phyloP scores from a whole-genome alignment of 2,329 filamentous ascomycete species.

The Xylariaceae sp. region DNA sequence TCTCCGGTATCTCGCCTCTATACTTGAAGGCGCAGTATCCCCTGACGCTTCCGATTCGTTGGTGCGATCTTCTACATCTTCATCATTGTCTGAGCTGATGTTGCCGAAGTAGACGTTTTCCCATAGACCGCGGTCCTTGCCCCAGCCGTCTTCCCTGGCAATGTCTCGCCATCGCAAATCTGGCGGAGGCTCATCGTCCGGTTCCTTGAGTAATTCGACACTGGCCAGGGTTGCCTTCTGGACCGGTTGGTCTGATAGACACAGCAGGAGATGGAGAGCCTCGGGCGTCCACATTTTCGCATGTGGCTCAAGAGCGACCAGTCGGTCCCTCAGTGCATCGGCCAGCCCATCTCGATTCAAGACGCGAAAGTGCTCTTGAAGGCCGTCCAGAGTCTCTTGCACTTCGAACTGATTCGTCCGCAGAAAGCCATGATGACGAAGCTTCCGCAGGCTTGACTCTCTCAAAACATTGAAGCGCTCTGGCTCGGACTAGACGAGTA shows the following conservation, averaged over 20 bases:
- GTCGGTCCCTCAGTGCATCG: slow-evolving; percentile 53
- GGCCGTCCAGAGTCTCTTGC: slow-evolving; percentile 53
- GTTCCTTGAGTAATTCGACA: slow-evolving; percentile 46
- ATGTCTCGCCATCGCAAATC: slow-evolving; percentile 73
- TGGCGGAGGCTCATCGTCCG: slow-evolving; percentile 35
- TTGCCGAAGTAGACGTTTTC: slow-evolving; percentile 56
- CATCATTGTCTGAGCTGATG: slow-evolving; percentile 58
- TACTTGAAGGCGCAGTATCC: slow-evolving; percentile 28
- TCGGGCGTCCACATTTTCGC: slow-evolving; percentile 68
- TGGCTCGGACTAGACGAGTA: slow-evolving; percentile 19
- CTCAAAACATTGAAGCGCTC: slow-evolving; percentile 34
- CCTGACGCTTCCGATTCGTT: slow-evolving; percentile 26
- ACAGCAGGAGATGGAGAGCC: slow-evolving; percentile 66
- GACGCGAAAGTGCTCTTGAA: slow-evolving; percentile 82
- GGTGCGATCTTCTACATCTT: slow-evolving; percentile 33
- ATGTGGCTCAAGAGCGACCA: slow-evolving; percentile 48
- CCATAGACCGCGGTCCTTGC: slow-evolving; percentile 62
- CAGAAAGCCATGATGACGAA: slow-evolving; percentile 49
- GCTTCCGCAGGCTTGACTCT: slow-evolving; percentile 41
- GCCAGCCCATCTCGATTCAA: slow-evolving; percentile 73
- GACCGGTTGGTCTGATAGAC: slow-evolving; percentile 73
- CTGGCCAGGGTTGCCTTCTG: slow-evolving; percentile 59
- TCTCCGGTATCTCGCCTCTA: slow-evolving; percentile 21
- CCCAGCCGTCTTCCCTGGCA: slow-evolving; percentile 66
- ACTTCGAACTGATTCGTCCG: slow-evolving; percentile 74